phyloP scores from a whole-genome alignment of 306 rosid genomes.

The Argentina anserina region DNA sequence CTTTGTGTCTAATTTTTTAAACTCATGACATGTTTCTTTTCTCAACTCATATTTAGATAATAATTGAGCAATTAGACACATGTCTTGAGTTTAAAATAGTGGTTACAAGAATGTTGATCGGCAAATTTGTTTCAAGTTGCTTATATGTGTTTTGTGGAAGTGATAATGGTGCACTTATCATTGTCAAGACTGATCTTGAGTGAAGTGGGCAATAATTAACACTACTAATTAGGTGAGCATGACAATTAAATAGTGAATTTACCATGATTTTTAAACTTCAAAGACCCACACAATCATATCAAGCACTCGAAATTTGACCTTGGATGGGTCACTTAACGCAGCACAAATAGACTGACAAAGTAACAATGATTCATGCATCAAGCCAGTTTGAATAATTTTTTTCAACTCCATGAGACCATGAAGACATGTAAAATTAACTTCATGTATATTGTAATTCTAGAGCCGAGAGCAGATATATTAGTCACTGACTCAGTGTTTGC shows the following conservation, averaged over 20 bases:
- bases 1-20: no score
- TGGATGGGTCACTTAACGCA: slow-evolving; percentile 21
- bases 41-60: no score
- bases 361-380: slow-evolving; percentile 33
- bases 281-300: slow-evolving; percentile 38
- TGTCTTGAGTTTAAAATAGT: no score
- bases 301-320: slow-evolving; percentile 41
- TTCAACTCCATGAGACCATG: slow-evolving; percentile 6
- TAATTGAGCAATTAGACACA: no score
- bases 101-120: no score
- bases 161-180: slow-evolving; percentile 29
- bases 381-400: slow-evolving; percentile 31
- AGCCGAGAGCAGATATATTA: not conserved
- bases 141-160: not conserved
- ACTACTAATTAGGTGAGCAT: slow-evolving; percentile 38
- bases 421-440: not conserved
- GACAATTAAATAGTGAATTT: slow-evolving; percentile 34
- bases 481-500: no score
- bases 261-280: slow-evolving; percentile 33
- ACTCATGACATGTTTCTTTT: no score
- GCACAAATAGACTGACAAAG: slow-evolving; percentile 24
- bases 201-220: slow-evolving; percentile 31
- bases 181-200: slow-evolving; percentile 37
- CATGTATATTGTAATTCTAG: not conserved
- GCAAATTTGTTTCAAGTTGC: no score